Base-by-base conservation (phyloP, 2,329 filamentous ascomycete genomes). In the Sarocladium strictum region DNA sequence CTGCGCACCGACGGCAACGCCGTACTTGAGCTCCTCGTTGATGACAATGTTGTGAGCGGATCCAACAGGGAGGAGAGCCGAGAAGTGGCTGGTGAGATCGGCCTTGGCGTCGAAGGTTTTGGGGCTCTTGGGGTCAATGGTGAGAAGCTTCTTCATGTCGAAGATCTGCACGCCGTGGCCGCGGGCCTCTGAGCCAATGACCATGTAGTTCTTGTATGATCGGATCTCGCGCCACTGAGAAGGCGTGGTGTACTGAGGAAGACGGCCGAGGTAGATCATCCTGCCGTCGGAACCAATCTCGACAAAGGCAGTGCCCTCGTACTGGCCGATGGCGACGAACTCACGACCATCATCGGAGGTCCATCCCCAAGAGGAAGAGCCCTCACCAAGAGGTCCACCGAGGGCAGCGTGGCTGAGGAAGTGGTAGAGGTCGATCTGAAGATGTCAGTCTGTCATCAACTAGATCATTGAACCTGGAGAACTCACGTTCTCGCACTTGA, bases 131-230 rank as follows among this genome's bases (percentile, higher is more conserved):
- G 72, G 68, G 61, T 76, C 68, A 53, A 80, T 60, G 26, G 65
- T 64, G 38, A 75, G 63, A 3, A 80, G 71, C 67, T 76, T 81
- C 60, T 70, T 77, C 76, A 83, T 73, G 62, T 85, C 81, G 60
- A 85, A 85, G 64, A 84, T 77, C 65, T 85, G 81, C 43, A 85
- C 73, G 35, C 77, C 76, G 62, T 84, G 80, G 54, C 67, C 64
- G 12, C 61, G 59, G 5, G 77, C 75, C 60, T 72, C 69, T 54
- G 65, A 69, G 24, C 69, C 69, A 41, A 72, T 68, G 55, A 71
- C 58, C 43, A 62, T 55, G 50, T 63, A 63, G 57, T 63, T 58
- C 58, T 63, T 65, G 58, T 62, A 69, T 0, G 64, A 64, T 12
- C 64, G 62, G 56, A 71, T 70, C 60, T 71, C 69, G 15, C 68